Conservation (phyloP, 139 green algal genomes). For the Chlorella sp. region DNA sequence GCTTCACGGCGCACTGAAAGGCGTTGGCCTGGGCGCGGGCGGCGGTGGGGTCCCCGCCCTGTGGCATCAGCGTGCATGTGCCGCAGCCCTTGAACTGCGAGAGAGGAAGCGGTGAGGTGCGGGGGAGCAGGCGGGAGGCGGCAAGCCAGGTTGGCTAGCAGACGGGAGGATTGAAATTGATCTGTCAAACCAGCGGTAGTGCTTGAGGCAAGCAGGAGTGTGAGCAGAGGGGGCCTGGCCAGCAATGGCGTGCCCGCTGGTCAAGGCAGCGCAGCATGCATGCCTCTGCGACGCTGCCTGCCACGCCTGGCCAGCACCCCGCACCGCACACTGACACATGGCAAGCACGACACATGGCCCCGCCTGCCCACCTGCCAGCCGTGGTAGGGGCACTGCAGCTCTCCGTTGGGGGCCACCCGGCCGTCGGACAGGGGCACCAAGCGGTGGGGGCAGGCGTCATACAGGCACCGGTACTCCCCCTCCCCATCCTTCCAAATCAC, state of each 20-base stretch:
- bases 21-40: constrained; percentile 42
- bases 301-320: too few relatives aligned
- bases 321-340: too few relatives aligned
- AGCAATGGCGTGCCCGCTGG: too few relatives aligned
- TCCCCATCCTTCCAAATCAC: constrained; percentile 41
- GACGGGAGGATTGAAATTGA: too few relatives aligned
- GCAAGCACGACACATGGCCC: too few relatives aligned
- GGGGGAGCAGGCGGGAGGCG: neutral
- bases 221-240: too few relatives aligned
- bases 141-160: too few relatives aligned
- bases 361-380: constrained; percentile 5
- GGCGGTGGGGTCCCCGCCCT: constrained; percentile 48
- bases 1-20: constrained; percentile 49
- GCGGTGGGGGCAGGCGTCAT: constrained; percentile 61
- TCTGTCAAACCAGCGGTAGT: too few relatives aligned
- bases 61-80: constrained; percentile 55
- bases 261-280: too few relatives aligned
- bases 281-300: too few relatives aligned
- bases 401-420: constrained; percentile 43
- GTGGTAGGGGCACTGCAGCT: constrained; percentile 63
- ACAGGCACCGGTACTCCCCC: constrained; percentile 15
- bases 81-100: constrained; percentile 56
- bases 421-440: constrained; percentile 63
- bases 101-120: neutral
- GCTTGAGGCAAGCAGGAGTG: too few relatives aligned